Base-by-base conservation (phyloP, 176 grass and related monocot species). In the Poa annua region DNA sequence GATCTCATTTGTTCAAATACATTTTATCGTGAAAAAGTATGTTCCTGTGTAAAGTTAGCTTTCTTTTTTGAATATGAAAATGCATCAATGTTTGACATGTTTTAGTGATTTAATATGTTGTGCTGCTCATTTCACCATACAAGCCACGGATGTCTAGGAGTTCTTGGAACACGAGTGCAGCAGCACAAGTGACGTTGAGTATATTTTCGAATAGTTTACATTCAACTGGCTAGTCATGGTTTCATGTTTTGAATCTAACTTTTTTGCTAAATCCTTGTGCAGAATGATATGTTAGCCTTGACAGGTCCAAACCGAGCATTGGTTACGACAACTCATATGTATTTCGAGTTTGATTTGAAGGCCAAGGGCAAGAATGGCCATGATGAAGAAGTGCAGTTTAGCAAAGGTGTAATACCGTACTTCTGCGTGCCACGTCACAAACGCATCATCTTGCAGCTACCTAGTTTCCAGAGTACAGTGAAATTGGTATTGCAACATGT, bases 211-310 rank as follows among this genome's bases (percentile, higher is more conserved):
- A 41, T 3, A 7, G 7, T 41, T 41, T 41, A 41, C 6, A 45
- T 45, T 45, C 42, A 45, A 11, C 8, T 2, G 42, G 42, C 9
- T 45, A 45, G 42, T 45, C 0, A 45, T 45, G 42, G 42, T 45
- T 45, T 45, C 42, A 45, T 45, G 42, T 12, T 41, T 21, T 41
- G 17, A 11, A 41, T 68, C 57, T 41, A 41, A 41, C 35, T 68
- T 4, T 39, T 36, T 36, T 35, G 8, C 6, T 48, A 12, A 68
- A 68, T 7, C 19, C 20, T 70, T 22, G 5, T 42, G 38, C 67
- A 70, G 67, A 70, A 44, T 19, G 67, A 70, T 14, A 24, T 70
- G 67, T 44, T 70, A 45, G 67, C 67, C 13, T 4, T 70, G 11
- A 45, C 19, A 42, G 35, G 67, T 44, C 38, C 67, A 45, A 24